Base-by-base conservation (phyloP, 2,329 filamentous ascomycete species). In the Aspergillus felis region DNA sequence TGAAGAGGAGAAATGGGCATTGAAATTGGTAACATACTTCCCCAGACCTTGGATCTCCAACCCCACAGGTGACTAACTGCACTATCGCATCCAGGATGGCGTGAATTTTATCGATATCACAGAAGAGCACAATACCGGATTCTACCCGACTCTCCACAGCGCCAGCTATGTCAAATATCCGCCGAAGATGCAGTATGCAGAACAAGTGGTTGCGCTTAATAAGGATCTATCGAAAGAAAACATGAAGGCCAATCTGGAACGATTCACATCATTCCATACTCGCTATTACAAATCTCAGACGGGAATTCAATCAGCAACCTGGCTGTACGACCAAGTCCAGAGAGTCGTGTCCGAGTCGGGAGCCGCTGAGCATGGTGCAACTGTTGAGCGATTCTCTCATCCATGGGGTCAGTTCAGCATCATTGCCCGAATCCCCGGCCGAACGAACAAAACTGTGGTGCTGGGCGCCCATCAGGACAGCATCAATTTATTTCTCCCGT, bases 91-190 rank as follows among this genome's bases (percentile, higher is more conserved):
- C 42, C 66, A 95, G 91, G 83, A 90, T 71, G 92, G 92, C 68
- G 82, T 87, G 64, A 89, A 87, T 68, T 97, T 97, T 81, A 95
- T 97, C 83, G 93, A 97, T 77, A 92, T 97, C 69, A 97, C 94
- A 59, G 83, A 91, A 42, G 74, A 76, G 55, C 67, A 63, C 46
- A 84, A 87, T 56, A 79, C 81, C 53, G 82, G 89, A 51, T 82
- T 89, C 61, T 89, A 88, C 58, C 68, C 79, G 32, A 65, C 70
- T 57, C 55, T 72, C 44, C 55, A 72, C 72, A 56, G 71, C 66
- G 65, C 66, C 66, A 61, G 63, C 55, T 65, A 82, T 60, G 80
- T 87, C 62, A 79, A 76, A 50, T 95, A 88, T 71, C 92, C 91
- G 1, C 78, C 82, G 50, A 84, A 88, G 68, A 83, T 87, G 59